These are phyloP conservation scores for Salix udensis DNA, from an alignment of 345 rosid species.

Conservation along the genomic window DNA sequence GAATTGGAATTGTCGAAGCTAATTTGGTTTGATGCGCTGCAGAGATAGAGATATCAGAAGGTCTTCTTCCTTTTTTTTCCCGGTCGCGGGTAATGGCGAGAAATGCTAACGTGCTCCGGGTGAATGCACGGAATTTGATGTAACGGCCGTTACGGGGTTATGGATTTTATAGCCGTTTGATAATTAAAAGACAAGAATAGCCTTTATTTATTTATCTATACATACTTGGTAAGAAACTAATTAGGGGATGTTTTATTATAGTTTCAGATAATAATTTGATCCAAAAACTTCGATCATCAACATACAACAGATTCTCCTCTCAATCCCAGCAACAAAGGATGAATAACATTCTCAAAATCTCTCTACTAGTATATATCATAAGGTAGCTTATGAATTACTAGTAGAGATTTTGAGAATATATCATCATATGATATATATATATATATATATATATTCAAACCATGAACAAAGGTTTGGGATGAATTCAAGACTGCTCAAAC, in stretches of 20 bases:
- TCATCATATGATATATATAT: too few relatives aligned
- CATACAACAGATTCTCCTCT: neutral
- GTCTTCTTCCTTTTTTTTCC: neutral
- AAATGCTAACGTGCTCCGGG: slow-evolving; percentile 27
- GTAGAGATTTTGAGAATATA: neutral
- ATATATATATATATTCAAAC: neutral
- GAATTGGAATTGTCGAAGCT: neutral
- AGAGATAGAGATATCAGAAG: neutral
- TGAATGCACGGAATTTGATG: slow-evolving; percentile 44
- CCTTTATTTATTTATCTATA: neutral
- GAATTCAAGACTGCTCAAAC: neutral
- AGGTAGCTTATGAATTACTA: too few relatives aligned
- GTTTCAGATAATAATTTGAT: neutral
- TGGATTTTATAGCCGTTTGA: neutral
- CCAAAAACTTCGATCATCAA: neutral
- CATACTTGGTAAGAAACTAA: neutral
- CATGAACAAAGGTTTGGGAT: neutral
- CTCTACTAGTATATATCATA: too few relatives aligned
- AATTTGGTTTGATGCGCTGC: neutral
- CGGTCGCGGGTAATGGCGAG: slow-evolving; percentile 18
- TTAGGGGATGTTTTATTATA: neutral
- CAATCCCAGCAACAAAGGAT: neutral
- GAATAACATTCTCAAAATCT: neutral
- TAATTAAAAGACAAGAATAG: neutral
- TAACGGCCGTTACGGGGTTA: slow-evolving; percentile 18